Conservation (phyloP, 1,284 basidiomycete genomes). For the Entoloma clypeatum region DNA sequence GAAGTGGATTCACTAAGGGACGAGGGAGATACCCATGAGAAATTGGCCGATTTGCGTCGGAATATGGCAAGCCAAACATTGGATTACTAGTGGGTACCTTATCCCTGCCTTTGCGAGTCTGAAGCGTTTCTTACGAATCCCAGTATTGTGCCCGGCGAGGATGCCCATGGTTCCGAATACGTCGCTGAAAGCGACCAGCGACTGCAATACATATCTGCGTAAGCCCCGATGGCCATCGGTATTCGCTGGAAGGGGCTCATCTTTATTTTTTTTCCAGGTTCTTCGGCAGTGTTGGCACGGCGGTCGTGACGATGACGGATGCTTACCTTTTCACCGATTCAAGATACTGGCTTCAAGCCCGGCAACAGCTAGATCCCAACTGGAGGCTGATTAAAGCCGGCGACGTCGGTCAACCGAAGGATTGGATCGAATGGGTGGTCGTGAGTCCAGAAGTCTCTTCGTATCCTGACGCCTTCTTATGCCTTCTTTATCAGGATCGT, state of each 20-base stretch:
- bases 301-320: conserved; percentile 63
- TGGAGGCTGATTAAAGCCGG: conserved; percentile 79
- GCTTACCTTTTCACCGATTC: conserved; percentile 85
- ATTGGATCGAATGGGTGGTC: conserved; percentile 79
- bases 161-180: conserved; percentile 89
- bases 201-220: conserved; percentile 82
- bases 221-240: conserved; percentile 25
- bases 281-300: conserved; percentile 81
- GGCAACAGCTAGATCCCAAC: conserved; percentile 68
- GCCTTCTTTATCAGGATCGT: conserved; percentile 37
- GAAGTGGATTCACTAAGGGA: conserved; percentile 55
- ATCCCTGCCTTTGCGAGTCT: conserved; percentile 9
- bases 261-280: conserved; percentile 49
- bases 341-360: conserved; percentile 86
- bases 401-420: conserved; percentile 49
- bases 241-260: conserved; percentile 7
- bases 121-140: conserved; percentile 28
- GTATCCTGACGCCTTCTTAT: conserved; percentile 1
- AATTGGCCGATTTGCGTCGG: conserved; percentile 63
- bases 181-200: conserved; percentile 80
- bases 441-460: conserved; percentile 33
- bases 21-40: conserved; percentile 53
- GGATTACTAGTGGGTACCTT: conserved; percentile 77
- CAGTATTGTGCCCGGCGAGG: conserved; percentile 70
- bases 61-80: conserved; percentile 72